Conservation (phyloP, 2,329 filamentous ascomycete species). For the Alternaria viburni region DNA sequence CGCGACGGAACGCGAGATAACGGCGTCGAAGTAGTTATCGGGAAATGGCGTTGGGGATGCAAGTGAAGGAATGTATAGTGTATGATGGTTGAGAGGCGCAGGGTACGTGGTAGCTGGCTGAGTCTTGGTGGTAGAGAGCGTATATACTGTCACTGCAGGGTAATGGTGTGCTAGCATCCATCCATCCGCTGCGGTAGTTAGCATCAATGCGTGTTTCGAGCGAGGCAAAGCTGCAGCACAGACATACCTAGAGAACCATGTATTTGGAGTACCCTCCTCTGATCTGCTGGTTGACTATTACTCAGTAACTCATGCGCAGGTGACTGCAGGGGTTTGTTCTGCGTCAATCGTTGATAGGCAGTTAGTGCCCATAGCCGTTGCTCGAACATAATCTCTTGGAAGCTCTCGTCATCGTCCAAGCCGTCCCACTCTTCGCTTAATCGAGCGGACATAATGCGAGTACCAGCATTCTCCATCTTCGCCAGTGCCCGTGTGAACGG, state of each 20-base stretch:
- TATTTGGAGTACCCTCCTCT: constrained; percentile 31
- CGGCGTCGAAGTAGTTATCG: constrained; percentile 33
- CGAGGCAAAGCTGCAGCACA: neutral
- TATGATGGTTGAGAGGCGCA: constrained; percentile 37
- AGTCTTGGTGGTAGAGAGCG: constrained; percentile 29
- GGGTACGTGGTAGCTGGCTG: constrained; percentile 28
- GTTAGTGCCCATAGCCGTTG: constrained; percentile 37
- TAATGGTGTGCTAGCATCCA: constrained; percentile 37
- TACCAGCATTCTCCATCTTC: constrained; percentile 34
- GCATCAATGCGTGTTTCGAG: neutral
- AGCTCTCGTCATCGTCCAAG: constrained; percentile 34
- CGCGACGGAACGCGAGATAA: constrained; percentile 32
- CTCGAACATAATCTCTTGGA: constrained; percentile 34
- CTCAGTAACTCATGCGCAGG: constrained; percentile 33
- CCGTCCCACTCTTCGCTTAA: constrained; percentile 38
- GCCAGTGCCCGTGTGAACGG: constrained; percentile 32
- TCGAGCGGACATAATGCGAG: constrained; percentile 32
- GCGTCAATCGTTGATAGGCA: constrained; percentile 35
- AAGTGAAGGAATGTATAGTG: constrained; percentile 31
- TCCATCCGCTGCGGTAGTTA: constrained; percentile 27
- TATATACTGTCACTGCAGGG: constrained; percentile 32
- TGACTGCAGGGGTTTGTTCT: constrained; percentile 35
- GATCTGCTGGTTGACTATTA: constrained; percentile 26
- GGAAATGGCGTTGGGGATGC: constrained; percentile 31
- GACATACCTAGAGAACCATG: constrained; percentile 32